Evolutionary conservation across 768 basidiomycete genomes (phyloP).

Genomic region (Paxillus rubicundulus): DNA sequence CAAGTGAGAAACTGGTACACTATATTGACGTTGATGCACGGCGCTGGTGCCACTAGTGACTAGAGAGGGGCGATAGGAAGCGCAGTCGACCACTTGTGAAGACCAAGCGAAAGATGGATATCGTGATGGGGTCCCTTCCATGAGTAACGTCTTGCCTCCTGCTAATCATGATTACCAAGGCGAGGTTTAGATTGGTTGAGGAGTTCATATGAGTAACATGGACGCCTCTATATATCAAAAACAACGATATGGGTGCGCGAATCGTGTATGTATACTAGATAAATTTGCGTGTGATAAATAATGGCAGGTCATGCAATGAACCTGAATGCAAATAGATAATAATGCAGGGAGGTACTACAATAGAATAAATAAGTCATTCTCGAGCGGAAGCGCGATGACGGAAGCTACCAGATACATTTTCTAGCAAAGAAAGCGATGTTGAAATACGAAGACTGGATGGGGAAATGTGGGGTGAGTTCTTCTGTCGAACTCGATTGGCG

Average conservation of each 20-base stretch:
- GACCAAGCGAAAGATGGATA: neutral
- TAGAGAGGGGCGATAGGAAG: too few species aligned
- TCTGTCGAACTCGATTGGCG: neutral
- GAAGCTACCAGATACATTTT: slow-evolving; percentile 18
- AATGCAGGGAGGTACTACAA: slow-evolving; percentile 16
- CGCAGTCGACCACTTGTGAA: neutral
- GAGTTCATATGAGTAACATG: slow-evolving; percentile 3
- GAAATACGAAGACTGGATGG: slow-evolving; percentile 2
- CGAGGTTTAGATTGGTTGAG: neutral
- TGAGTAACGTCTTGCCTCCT: neutral
- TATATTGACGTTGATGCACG: neutral
- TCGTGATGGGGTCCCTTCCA: neutral
- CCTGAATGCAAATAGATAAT: slow-evolving; percentile 13
- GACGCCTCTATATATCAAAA: neutral
- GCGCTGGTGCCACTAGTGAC: too few species aligned
- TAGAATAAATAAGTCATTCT: slow-evolving; percentile 16
- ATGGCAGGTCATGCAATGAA: slow-evolving; percentile 2
- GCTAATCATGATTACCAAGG: neutral
- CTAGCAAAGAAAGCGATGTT: slow-evolving; percentile 2
- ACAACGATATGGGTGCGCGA: slow-evolving; percentile 9
- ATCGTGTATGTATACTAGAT: slow-evolving; percentile 15
- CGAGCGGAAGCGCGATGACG: neutral
- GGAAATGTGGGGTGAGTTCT: slow-evolving; percentile 6
- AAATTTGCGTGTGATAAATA: slow-evolving; percentile 16
- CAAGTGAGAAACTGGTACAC: neutral